Evolutionary conservation across 768 basidiomycete species (phyloP).

Genomic region (Boletus bicolor): DNA sequence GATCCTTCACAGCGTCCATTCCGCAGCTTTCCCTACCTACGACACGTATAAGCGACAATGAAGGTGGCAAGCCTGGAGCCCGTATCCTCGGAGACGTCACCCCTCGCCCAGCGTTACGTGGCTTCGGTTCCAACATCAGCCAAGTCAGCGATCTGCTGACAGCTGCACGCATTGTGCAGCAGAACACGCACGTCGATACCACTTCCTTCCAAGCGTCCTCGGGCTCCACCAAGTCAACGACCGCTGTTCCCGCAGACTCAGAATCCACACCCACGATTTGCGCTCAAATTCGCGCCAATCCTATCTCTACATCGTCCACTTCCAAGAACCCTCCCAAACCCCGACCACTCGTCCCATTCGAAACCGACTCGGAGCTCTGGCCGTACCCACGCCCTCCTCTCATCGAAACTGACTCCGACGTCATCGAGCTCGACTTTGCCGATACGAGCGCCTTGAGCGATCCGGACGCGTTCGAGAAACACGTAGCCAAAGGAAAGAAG

Average conservation of each 20-base stretch:
- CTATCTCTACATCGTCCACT: slow-evolving; percentile 8
- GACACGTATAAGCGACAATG: slow-evolving; percentile 10
- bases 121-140: slow-evolving; percentile 33
- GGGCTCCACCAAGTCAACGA: not conserved
- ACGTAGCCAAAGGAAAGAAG: slow-evolving; percentile 25
- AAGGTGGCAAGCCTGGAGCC: slow-evolving; percentile 15
- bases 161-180: slow-evolving; percentile 23
- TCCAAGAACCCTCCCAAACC: slow-evolving; percentile 24
- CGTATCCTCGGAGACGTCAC: slow-evolving; percentile 52
- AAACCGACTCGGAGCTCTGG: slow-evolving; percentile 65
- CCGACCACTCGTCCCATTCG: slow-evolving; percentile 57
- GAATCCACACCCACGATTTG: slow-evolving; percentile 14
- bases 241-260: not conserved
- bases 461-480: slow-evolving; percentile 50
- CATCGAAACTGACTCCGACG: slow-evolving; percentile 46
- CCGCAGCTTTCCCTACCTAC: slow-evolving; percentile 31
- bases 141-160: slow-evolving; percentile 30
- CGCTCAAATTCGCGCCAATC: slow-evolving; percentile 7
- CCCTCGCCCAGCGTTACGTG: slow-evolving; percentile 48
- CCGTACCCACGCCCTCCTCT: slow-evolving; percentile 55
- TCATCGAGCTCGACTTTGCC: slow-evolving; percentile 73
- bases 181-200: slow-evolving; percentile 6
- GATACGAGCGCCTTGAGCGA: slow-evolving; percentile 74
- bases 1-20: slow-evolving; percentile 42
- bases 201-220: slow-evolving; percentile 1